A percentile compares a stretch with the other conserved stretches of the same genome.
Conservation (phyloP, 1,284 basidiomycete species). For the Somion occarium region DNA sequence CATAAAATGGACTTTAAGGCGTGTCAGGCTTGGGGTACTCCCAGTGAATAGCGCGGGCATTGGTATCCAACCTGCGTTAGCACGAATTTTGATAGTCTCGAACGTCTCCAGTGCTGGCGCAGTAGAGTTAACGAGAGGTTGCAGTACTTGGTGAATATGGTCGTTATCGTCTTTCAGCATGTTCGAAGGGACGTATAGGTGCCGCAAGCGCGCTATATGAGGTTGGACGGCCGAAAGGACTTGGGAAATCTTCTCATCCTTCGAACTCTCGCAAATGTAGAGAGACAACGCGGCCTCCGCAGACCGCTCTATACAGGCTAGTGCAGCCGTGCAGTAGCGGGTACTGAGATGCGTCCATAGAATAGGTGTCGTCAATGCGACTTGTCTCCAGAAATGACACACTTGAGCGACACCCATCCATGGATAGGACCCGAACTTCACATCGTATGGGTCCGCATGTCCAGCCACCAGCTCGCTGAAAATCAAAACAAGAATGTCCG, state of each 20-base stretch:
- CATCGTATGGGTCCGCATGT: conserved; percentile 17
- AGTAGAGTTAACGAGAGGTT: conserved; percentile 18
- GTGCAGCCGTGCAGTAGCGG: conserved; percentile 21
- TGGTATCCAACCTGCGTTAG: conserved; percentile 18
- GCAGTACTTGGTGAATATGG: conserved; percentile 18
- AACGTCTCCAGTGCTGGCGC: conserved; percentile 24
- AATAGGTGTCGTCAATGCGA: conserved; percentile 21
- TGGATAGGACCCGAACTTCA: conserved; percentile 21
- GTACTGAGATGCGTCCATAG: conserved; percentile 28
- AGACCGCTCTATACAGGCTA: conserved; percentile 25
- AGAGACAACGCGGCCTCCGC: conserved; percentile 24
- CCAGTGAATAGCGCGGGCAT: conserved; percentile 23
- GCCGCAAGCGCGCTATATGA: conserved; percentile 23
- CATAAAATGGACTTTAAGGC: conserved; percentile 22
- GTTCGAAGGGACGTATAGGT: conserved; percentile 24
- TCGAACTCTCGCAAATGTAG: conserved; percentile 17
- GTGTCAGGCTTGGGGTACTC: conserved; percentile 21
- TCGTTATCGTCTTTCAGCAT: conserved; percentile 18
- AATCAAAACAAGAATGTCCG: conserved; percentile 25
- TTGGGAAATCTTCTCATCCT: conserved; percentile 12
- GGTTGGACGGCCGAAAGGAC: conserved; percentile 21
- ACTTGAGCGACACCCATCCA: conserved; percentile 25
- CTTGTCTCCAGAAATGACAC: conserved; percentile 24
- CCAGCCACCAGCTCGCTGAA: conserved; percentile 20
- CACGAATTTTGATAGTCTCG: conserved; percentile 20